Percentiles rank a stretch among this genome's conserved stretches.
These are phyloP conservation scores for Turnera subulata DNA, from an alignment of 345 rosid species.

Conservation along the genomic window DNA sequence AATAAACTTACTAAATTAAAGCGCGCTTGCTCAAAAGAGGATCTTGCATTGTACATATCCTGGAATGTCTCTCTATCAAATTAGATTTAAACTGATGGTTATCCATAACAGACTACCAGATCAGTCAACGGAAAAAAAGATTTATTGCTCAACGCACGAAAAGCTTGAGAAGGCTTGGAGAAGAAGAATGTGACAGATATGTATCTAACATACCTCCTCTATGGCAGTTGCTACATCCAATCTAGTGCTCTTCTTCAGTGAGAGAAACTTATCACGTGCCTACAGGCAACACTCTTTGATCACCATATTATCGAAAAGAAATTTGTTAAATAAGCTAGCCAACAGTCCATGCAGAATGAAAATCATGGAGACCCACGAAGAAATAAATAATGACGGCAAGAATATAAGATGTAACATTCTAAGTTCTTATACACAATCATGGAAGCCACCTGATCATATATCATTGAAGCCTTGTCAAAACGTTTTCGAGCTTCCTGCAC, in stretches of 20 bases:
- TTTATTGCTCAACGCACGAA: conserved; percentile 8
- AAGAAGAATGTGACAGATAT: conserved; percentile 9
- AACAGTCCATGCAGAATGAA: no score
- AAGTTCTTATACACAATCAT: no score
- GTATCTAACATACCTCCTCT: conserved; percentile 52
- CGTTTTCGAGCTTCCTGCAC: conserved; percentile 72
- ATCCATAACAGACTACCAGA: conserved; percentile 18
- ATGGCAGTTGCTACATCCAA: conserved; percentile 55
- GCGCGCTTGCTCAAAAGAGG: conserved; percentile 68
- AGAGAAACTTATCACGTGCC: conserved; percentile 79
- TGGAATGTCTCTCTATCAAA: conserved; percentile 50
- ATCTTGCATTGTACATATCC: conserved; percentile 63
- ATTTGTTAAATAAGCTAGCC: not conserved
- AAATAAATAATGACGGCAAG: no score
- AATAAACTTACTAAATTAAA: conserved; percentile 49
- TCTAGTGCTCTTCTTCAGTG: conserved; percentile 73
- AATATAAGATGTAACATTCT: no score
- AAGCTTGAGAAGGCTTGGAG: conserved; percentile 2
- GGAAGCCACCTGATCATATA: conserved; percentile 70
- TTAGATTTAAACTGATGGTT: conserved; percentile 38
- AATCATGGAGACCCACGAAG: no score
- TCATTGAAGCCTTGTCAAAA: conserved; percentile 68
- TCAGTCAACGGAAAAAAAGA: conserved; percentile 10
- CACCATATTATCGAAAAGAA: not conserved
- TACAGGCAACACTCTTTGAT: conserved; percentile 13